phyloP scores from a whole-genome alignment of 2,329 filamentous ascomycete genomes.

The Thelonectria discophora region DNA sequence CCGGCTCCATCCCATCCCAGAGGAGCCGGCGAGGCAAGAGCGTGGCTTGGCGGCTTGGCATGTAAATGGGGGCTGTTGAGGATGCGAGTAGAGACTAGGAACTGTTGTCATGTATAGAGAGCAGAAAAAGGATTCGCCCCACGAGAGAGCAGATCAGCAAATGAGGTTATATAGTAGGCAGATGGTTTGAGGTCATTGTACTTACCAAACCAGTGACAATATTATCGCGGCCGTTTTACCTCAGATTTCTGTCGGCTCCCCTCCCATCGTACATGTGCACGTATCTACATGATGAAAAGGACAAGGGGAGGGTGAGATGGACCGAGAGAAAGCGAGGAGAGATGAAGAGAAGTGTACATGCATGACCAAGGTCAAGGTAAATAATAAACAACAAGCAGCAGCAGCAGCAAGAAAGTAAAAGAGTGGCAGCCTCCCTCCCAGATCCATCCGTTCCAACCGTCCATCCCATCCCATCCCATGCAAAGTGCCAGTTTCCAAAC shows the following conservation, averaged over 20 bases:
- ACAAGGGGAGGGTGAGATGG: not conserved
- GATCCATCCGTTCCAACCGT: too few relatives aligned
- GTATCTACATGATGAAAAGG: not conserved
- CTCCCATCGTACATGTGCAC: too few relatives aligned
- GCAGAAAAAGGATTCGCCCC: not conserved
- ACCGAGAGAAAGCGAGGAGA: not conserved
- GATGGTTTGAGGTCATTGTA: not conserved
- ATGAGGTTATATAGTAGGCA: not conserved
- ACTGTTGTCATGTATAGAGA: not conserved
- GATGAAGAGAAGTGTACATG: constrained; percentile 12
- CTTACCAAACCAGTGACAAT: not conserved
- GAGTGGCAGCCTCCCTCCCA: too few relatives aligned
- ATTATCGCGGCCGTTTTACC: too few relatives aligned
- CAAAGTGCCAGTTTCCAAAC: too few relatives aligned
- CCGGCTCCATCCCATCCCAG: too few relatives aligned
- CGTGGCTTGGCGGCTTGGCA: not conserved
- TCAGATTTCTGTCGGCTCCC: too few relatives aligned
- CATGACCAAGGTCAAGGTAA: not conserved
- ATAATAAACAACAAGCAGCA: too few relatives aligned
- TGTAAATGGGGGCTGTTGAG: not conserved
- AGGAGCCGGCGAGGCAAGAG: not conserved
- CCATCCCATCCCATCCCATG: too few relatives aligned
- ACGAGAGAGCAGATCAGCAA: not conserved
- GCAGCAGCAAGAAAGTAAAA: too few relatives aligned
- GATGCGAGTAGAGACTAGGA: not conserved